Base-by-base conservation (phyloP, 805 yeast species). In the Lachancea mirantina region DNA sequence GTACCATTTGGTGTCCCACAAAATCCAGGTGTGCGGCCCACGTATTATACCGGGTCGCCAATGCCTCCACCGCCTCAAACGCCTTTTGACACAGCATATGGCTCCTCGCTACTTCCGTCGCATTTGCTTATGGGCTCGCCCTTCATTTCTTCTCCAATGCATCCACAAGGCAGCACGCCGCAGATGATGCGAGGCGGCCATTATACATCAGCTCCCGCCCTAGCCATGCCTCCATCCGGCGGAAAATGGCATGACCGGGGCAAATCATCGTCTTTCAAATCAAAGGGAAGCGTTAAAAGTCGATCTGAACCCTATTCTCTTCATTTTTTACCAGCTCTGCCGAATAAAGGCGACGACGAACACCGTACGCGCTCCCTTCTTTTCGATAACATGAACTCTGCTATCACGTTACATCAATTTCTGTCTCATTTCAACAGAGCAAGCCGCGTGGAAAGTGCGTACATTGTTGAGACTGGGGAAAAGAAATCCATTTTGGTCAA, bases 381-480 rank as follows among this genome's bases (percentile, higher is more conserved):
- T 11, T 46, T 55, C 21, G 48, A 49, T 27, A 52, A 55, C 25
- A 40, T 55, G 11, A 41, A 42, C 34, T 32, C 39, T 16, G 39
- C 48, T 5, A 38, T 50, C 5, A 38, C 39, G 20, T 19, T 53
- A 5, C 48, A 49, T 26, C 34, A 40, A 10, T 52, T 55, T 34
- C 41, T 48, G 10, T 32, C 74, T 26, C 65, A 72, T 28, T 53
- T 59, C 19, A 62, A 78, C 7, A 71, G 70, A 26, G 65, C 51
- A 48, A 84, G 82, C 3, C 81, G 84, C 1, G 65, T 79, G 21
- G 87, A 79, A 50, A 72, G 71, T 44, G 65, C 75, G 39, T 65
- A 67, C 34, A 49, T 72, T 36, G 38, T 49, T 13, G 22, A 26
- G 10, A 14, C 32, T 2, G n/a, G n/a, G n/a, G 69, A 61, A 4